Evolutionary conservation across 306 rosid species (phyloP), one percentile per base, ranked within the genome.

Genomic region (Prunus armeniaca): DNA sequence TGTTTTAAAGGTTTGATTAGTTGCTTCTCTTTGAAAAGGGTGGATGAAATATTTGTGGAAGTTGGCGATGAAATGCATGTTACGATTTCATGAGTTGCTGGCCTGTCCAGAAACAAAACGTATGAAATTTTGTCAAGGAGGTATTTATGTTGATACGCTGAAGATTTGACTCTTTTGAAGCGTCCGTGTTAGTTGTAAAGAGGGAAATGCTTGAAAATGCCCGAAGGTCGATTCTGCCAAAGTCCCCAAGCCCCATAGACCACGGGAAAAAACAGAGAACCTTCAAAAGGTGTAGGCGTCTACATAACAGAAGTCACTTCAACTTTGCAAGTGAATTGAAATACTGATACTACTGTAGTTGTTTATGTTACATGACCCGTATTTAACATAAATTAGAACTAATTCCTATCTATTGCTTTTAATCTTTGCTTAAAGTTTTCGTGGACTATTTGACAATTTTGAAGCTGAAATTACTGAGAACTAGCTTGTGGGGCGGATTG

Each of bases 51-150:
- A 79, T 88, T 90, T 87, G 79, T 73, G 18, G 62, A 76, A 60
- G 83, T 82, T 45, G 89, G 89, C 70, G 89, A 87, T 80, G 96
- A 90, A 83, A 87, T 91, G 87, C 91, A 78, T 50, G 79, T 82
- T 46, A 81, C 47, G 64, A 65, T 87, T 71, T 41, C 78, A 20
- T 91, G 64, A 80, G 77, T 57, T 43, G 27, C 3, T 3, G 6
- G n/a, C 20, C 60, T 54, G 60, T n/a, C 60, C 19, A 54, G 60
- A 54, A 54, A 54, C 60, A 7, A n/a, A 54, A 54, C 60, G 12
- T n/a, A 2, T n/a, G 22, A 54, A 19, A 54, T 13, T 50, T 50
- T 15, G 55, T 50, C 6, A 15, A 50, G 55, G 55, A 50, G n/a
- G 55, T 15, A 50, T 18, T 50, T 15, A 15, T 50, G 55, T 18